Conservation (phyloP, 1,139 yeast species). For the Schizosaccharomyces versatilis region DNA sequence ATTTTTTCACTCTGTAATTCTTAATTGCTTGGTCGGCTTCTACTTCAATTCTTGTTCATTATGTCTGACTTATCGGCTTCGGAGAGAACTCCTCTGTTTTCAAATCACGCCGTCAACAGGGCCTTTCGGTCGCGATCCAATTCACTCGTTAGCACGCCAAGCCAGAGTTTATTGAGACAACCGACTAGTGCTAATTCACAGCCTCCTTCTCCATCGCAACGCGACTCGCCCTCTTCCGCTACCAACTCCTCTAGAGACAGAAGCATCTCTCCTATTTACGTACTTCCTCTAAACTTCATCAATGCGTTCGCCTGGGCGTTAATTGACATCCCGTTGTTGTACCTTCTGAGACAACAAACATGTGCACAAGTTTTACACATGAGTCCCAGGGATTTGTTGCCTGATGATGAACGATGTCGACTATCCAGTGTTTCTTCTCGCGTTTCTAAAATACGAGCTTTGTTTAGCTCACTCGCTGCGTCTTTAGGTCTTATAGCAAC, state of each 20-base stretch:
- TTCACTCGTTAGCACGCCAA: background rate
- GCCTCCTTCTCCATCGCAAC: too few species aligned
- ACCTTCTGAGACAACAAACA: constrained; percentile 5
- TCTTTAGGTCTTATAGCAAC: constrained; percentile 7
- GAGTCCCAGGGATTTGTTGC: constrained; percentile 5
- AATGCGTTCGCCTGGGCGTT: constrained; percentile 9
- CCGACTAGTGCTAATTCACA: too few species aligned
- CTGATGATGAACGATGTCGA: constrained; percentile 6
- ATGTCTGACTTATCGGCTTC: too few species aligned
- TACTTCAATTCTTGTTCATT: too few species aligned
- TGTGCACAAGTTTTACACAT: constrained; percentile 7
- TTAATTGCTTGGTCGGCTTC: too few species aligned
- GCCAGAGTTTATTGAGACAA: too few species aligned
- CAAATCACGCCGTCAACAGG: background rate
- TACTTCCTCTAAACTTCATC: constrained; percentile 8
- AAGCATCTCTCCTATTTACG: constrained; percentile 1
- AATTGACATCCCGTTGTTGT: constrained; percentile 9
- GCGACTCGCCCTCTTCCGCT: too few species aligned
- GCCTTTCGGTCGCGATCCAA: background rate
- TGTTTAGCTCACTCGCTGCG: constrained; percentile 8
- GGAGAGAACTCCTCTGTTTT: background rate
- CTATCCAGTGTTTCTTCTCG: constrained; percentile 6
- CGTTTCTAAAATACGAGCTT: constrained; percentile 9
- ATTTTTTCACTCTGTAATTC: too few species aligned
- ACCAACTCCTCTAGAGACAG: background rate